These are phyloP conservation scores for Ceratocystis papillata DNA, from an alignment of 2,329 filamentous ascomycete species.

Conservation along the genomic window DNA sequence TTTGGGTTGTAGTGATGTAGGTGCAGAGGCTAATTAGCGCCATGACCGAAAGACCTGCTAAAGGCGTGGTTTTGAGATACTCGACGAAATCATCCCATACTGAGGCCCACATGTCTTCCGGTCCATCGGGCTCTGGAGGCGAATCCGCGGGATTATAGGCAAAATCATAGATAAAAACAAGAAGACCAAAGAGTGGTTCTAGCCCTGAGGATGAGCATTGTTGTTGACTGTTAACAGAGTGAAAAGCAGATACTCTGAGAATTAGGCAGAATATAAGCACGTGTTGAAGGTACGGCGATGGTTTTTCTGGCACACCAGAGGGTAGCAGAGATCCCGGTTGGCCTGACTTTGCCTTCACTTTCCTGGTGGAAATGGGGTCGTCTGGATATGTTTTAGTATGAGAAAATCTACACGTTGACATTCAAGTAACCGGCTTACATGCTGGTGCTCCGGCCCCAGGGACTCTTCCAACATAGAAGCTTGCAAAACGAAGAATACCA, in stretches of 20 bases:
- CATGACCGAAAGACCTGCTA: conserved; percentile 25
- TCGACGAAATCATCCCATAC: conserved; percentile 38
- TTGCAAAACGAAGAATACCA: conserved; percentile 27
- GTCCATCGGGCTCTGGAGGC: conserved; percentile 28
- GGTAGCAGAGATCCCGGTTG: conserved; percentile 6
- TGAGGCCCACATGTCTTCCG: conserved; percentile 41
- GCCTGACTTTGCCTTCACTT: background rate
- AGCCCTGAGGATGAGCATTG: conserved; percentile 43
- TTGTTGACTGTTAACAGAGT: conserved; percentile 37
- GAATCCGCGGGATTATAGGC: conserved; percentile 4
- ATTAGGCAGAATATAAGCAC: conserved; percentile 38
- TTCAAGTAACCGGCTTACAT: background rate
- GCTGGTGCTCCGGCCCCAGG: conserved; percentile 28
- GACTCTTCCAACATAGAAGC: conserved; percentile 25
- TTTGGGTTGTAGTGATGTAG: conserved; percentile 32
- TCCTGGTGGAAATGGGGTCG: conserved; percentile 12
- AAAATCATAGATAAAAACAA: conserved; percentile 23
- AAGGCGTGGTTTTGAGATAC: conserved; percentile 35
- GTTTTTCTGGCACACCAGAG: conserved; percentile 36
- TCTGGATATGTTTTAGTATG: conserved; percentile 14
- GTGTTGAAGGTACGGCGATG: conserved; percentile 38
- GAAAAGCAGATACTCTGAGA: conserved; percentile 40
- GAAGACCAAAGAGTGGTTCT: conserved; percentile 32
- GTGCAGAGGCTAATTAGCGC: conserved; percentile 36
- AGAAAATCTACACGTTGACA: background rate